These are phyloP conservation scores for Penicillium tannophilum DNA, from an alignment of 495 filamentous ascomycete genomes.

Conservation along the genomic window DNA sequence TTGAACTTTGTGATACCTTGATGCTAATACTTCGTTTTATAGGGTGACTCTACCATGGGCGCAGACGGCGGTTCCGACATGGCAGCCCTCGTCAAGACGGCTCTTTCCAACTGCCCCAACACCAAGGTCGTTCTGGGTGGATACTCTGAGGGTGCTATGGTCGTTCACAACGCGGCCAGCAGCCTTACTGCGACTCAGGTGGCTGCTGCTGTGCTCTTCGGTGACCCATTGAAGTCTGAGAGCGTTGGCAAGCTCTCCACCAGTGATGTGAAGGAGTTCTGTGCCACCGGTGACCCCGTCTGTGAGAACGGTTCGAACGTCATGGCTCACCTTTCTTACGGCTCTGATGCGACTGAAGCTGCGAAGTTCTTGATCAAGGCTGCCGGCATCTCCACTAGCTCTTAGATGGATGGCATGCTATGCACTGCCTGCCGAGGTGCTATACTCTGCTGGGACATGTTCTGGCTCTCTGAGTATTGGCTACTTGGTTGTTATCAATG, in stretches of 20 bases:
- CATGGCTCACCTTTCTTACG: constrained; percentile 57
- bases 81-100: constrained; percentile 49
- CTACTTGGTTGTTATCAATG: neutral
- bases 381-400: constrained; percentile 27
- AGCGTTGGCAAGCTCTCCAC: constrained; percentile 46
- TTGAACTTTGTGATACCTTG: neutral
- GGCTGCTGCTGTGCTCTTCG: constrained; percentile 54
- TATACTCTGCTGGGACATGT: too few species aligned
- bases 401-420: neutral
- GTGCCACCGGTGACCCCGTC: constrained; percentile 56
- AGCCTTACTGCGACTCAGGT: constrained; percentile 35
- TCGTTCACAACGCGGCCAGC: constrained; percentile 52
- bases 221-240: constrained; percentile 55
- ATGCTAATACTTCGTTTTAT: neutral
- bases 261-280: constrained; percentile 53
- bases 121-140: constrained; percentile 64
- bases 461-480: too few species aligned
- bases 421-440: neutral
- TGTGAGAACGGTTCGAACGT: constrained; percentile 54
- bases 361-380: constrained; percentile 48
- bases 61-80: constrained; percentile 47
- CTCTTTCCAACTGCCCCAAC: constrained; percentile 54
- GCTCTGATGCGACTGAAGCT: constrained; percentile 45
- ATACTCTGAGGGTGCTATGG: constrained; percentile 60
- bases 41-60: constrained; percentile 52